Percentiles rank a stretch among this genome's conserved stretches.
Evolutionary conservation across 768 basidiomycete genomes (phyloP).

Genomic region (Macrolepiota albuminosa): DNA sequence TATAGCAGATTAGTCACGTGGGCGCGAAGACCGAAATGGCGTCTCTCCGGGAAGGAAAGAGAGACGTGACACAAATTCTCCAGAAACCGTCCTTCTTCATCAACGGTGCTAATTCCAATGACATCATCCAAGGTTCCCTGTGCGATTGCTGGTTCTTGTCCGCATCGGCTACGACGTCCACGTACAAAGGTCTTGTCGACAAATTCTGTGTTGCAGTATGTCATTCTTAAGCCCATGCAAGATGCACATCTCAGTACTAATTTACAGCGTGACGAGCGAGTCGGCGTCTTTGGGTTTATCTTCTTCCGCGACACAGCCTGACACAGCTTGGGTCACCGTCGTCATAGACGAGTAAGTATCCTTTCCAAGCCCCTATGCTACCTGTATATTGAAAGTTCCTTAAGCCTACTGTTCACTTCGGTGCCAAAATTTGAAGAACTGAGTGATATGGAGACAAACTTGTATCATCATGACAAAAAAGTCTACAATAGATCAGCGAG

Average conservation of each 20-base stretch:
- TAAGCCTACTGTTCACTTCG: slow-evolving; percentile 42
- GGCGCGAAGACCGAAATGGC: no score
- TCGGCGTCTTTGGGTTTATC: slow-evolving; percentile 56
- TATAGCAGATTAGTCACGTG: no score
- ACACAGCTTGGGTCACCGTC: slow-evolving; percentile 41
- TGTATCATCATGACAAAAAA: slow-evolving; percentile 49
- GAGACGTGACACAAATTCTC: slow-evolving; percentile 40
- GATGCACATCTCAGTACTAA: not conserved
- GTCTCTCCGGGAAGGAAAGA: no score
- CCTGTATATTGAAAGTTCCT: not conserved
- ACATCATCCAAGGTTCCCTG: slow-evolving; percentile 43
- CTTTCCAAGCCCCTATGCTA: not conserved
- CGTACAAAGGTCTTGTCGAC: slow-evolving; percentile 39
- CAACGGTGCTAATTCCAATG: slow-evolving; percentile 36
- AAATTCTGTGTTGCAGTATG: slow-evolving; percentile 48
- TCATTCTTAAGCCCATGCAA: not conserved
- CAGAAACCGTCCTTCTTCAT: slow-evolving; percentile 46
- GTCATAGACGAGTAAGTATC: slow-evolving; percentile 48
- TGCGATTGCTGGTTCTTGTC: slow-evolving; percentile 54
- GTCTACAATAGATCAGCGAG: slow-evolving; percentile 39
- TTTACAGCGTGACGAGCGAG: slow-evolving; percentile 41
- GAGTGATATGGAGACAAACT: slow-evolving; percentile 27
- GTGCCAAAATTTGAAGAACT: slow-evolving; percentile 53
- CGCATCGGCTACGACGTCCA: slow-evolving; percentile 45
- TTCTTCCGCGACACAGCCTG: slow-evolving; percentile 41